Evolutionary conservation across 2,329 filamentous ascomycete species (phyloP).

Genomic region (Ilyonectria mors-panacis): DNA sequence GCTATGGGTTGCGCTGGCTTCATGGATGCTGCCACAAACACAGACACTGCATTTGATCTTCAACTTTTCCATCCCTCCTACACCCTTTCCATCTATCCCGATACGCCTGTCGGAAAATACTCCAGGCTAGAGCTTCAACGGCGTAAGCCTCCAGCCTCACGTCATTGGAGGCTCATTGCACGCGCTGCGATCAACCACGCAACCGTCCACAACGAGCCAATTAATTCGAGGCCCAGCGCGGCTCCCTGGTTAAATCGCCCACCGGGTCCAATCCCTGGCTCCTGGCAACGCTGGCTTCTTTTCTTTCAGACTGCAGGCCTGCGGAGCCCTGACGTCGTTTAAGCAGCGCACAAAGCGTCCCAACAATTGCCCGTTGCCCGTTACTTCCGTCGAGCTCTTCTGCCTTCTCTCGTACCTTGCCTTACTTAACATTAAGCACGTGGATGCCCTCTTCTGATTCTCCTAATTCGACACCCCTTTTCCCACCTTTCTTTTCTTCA

Average conservation of each 20-base stretch:
- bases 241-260: slow-evolving; percentile 12
- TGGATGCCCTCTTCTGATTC: slow-evolving; percentile 4
- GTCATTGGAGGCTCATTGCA: slow-evolving; percentile 35
- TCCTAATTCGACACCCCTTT: slow-evolving; percentile 2
- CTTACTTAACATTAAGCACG: slow-evolving; percentile 1
- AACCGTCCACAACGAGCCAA: slow-evolving; percentile 10
- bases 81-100: neutral
- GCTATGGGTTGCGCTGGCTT: slow-evolving; percentile 10
- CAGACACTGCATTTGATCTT: slow-evolving; percentile 1
- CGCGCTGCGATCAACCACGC: slow-evolving; percentile 9
- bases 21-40: neutral
- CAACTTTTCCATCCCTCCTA: neutral
- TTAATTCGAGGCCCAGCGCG: slow-evolving; percentile 18
- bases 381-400: slow-evolving; percentile 26
- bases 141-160: slow-evolving; percentile 5
- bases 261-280: slow-evolving; percentile 16
- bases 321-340: slow-evolving; percentile 51
- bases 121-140: neutral
- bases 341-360: slow-evolving; percentile 27
- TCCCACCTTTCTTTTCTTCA: neutral
- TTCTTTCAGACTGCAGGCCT: slow-evolving; percentile 30
- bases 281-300: slow-evolving; percentile 14
- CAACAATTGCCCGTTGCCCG: slow-evolving; percentile 29
- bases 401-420: slow-evolving; percentile 21
- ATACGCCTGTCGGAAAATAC: neutral